phyloP scores from a whole-genome alignment of 495 filamentous ascomycete genomes.

The Darksidea phi region DNA sequence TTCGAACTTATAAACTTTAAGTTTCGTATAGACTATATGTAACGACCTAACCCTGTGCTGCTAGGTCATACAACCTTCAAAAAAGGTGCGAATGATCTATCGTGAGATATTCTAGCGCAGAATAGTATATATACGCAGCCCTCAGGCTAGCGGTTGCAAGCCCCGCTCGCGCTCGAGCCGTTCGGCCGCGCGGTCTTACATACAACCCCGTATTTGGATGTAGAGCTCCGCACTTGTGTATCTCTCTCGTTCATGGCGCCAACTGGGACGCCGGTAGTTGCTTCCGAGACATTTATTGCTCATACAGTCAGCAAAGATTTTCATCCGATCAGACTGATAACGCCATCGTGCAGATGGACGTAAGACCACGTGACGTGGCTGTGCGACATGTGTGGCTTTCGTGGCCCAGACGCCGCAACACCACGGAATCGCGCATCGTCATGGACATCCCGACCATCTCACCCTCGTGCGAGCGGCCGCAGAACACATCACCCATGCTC shows the following conservation, averaged over 20 bases:
- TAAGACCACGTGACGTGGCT: neutral
- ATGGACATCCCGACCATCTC: neutral
- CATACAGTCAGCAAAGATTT: neutral
- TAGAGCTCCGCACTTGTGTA: too few species aligned
- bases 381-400: too few species aligned
- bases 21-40: constrained; percentile 16
- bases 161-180: constrained; percentile 11
- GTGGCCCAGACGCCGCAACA: too few species aligned
- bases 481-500: neutral
- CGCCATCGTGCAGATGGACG: neutral
- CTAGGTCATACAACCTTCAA: constrained; percentile 10
- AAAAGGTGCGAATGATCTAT: constrained; percentile 18
- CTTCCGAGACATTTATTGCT: constrained; percentile 2
- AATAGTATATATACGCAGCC: too few species aligned
- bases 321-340: too few species aligned
- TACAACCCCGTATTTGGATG: too few species aligned
- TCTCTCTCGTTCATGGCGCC: too few species aligned
- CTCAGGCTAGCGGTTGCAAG: too few species aligned
- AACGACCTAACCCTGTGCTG: constrained; percentile 19
- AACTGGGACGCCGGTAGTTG: too few species aligned
- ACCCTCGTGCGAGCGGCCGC: neutral
- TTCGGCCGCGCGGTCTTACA: too few species aligned
- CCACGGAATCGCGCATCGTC: neutral
- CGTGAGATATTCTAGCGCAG: constrained; percentile 5
- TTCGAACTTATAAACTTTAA: constrained; percentile 15